Evolutionary conservation across 768 basidiomycete genomes (phyloP).

Genomic region (Rhizopogon rudus): DNA sequence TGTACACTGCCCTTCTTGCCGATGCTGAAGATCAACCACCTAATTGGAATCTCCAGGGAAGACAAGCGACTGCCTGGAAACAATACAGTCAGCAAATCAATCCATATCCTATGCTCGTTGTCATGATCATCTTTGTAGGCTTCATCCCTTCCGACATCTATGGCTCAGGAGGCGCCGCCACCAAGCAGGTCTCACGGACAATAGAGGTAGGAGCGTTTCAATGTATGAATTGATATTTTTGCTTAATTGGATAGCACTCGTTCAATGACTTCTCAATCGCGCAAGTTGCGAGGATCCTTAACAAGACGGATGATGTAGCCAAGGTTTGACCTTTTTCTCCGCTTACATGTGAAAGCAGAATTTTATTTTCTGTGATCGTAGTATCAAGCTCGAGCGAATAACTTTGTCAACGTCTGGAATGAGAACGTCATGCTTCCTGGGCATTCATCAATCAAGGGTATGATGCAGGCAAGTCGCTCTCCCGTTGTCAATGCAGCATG

Average conservation of each 20-base stretch:
- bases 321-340: conserved; percentile 35
- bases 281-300: conserved; percentile 54
- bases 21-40: conserved; percentile 54
- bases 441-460: conserved; percentile 40
- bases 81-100: conserved; percentile 31
- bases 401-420: conserved; percentile 60
- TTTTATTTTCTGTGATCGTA: conserved; percentile 14
- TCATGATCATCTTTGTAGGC: conserved; percentile 8
- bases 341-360: neutral
- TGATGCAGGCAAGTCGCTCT: conserved; percentile 47
- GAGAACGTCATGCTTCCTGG: conserved; percentile 48
- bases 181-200: conserved; percentile 58
- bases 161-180: conserved; percentile 46
- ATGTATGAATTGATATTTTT: neutral
- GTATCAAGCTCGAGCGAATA: conserved; percentile 51
- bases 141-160: conserved; percentile 29
- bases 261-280: conserved; percentile 63
- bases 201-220: conserved; percentile 38
- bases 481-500: neutral
- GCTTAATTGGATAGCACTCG: conserved; percentile 38
- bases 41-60: conserved; percentile 60
- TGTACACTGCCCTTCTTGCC: conserved; percentile 53
- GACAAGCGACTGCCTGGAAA: conserved; percentile 56
- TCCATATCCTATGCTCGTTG: neutral
- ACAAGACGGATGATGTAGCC: conserved; percentile 40